A percentile compares a stretch with the other conserved stretches of the same genome.
Evolutionary conservation across 2,329 filamentous ascomycete genomes (phyloP).

Genomic region (Aureobasidium sp.): DNA sequence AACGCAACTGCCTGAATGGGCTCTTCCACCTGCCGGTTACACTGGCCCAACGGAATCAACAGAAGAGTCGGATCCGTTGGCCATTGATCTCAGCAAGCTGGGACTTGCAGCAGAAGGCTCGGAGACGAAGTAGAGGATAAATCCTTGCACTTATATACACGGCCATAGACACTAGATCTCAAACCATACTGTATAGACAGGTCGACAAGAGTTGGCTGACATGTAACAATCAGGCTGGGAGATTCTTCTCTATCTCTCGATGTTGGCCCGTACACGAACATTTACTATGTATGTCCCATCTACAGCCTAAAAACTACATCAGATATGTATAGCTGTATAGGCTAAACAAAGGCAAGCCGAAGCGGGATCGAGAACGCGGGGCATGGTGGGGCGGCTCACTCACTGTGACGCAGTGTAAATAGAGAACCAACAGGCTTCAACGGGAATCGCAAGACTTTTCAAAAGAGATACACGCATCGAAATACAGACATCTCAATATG

Average conservation of each 20-base stretch:
- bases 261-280: not conserved
- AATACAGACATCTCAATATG: not conserved
- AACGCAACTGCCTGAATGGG: slow-evolving; percentile 79
- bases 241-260: no score
- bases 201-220: not conserved
- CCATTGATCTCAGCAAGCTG: slow-evolving; percentile 34
- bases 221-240: no score
- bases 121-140: not conserved
- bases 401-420: slow-evolving; percentile 3
- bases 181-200: not conserved
- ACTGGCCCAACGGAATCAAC: slow-evolving; percentile 62
- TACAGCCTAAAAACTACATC: not conserved
- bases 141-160: not conserved
- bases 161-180: not conserved
- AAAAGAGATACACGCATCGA: not conserved
- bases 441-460: not conserved
- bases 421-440: not conserved
- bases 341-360: not conserved
- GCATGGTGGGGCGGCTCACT: not conserved
- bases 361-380: slow-evolving; percentile 2
- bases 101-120: slow-evolving; percentile 15
- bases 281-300: not conserved
- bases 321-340: not conserved
- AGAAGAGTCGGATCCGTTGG: slow-evolving; percentile 37
- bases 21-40: slow-evolving; percentile 64